Evolutionary conservation across 768 basidiomycete species (phyloP).

Genomic region (Zangia roseola): DNA sequence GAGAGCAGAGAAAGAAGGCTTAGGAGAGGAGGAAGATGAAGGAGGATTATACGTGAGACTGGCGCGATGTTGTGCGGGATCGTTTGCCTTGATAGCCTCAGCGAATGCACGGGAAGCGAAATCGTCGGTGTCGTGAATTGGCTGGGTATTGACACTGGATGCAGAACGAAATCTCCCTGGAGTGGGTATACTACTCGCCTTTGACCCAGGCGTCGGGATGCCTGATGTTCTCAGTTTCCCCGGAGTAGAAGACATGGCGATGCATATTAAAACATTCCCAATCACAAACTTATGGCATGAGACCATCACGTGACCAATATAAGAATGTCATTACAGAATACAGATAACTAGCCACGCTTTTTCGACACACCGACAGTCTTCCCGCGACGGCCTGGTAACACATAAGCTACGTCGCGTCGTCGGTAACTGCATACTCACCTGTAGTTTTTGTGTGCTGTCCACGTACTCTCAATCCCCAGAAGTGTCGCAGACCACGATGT

Average conservation of each 20-base stretch:
- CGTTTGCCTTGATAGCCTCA: constrained; percentile 78
- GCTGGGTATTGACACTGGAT: constrained; percentile 46
- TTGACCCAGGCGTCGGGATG: constrained; percentile 51
- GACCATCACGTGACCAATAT: constrained; percentile 19
- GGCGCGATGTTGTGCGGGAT: constrained; percentile 69
- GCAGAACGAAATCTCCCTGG: constrained; percentile 69
- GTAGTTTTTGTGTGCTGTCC: constrained; percentile 99
- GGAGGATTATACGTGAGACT: constrained; percentile 38
- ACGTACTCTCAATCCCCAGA: constrained; percentile 92
- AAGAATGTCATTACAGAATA: constrained; percentile 1
- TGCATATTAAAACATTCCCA: constrained; percentile 1
- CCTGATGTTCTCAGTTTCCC: constrained; percentile 41
- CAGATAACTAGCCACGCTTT: constrained; percentile 58
- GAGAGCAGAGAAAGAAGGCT: constrained; percentile 36
- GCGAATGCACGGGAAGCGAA: constrained; percentile 71
- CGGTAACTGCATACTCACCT: constrained; percentile 45
- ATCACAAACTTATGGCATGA: background rate
- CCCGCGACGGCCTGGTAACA: constrained; percentile 75
- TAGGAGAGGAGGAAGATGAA: constrained; percentile 50
- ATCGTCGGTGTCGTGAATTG: constrained; percentile 42
- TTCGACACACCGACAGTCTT: constrained; percentile 97
- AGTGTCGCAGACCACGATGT: constrained; percentile 90
- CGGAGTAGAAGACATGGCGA: constrained; percentile 43
- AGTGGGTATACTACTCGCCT: constrained; percentile 56
- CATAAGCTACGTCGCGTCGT: background rate